Conservation (phyloP, 129 eudicot genomes). For the Chrysanthemum lavandulifolium region DNA sequence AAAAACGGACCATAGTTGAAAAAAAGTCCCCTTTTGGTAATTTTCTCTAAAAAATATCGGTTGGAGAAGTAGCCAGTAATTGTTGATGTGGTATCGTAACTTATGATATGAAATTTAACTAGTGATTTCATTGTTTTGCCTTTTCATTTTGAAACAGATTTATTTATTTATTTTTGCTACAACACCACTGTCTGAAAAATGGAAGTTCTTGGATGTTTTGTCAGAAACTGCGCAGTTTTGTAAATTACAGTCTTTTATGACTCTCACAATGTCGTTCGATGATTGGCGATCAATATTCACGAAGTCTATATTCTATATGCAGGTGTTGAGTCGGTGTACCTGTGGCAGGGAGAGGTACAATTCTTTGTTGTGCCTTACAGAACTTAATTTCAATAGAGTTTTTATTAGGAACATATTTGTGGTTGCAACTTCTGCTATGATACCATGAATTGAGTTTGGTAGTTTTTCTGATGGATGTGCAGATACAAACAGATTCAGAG, state of each 20-base stretch:
- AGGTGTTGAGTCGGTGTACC: slow-evolving; percentile 89
- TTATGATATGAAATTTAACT: background rate
- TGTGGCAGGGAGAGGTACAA: slow-evolving; percentile 93
- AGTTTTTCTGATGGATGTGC: slow-evolving; percentile 28
- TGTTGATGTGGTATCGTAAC: background rate
- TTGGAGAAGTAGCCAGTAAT: background rate
- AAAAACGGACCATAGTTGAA: no score
- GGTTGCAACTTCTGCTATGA: background rate
- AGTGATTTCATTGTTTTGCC: background rate
- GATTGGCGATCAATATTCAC: background rate
- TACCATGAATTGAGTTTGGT: background rate
- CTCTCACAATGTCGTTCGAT: background rate
- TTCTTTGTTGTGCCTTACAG: background rate
- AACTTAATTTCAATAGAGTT: background rate
- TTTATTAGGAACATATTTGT: background rate
- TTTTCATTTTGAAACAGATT: background rate
- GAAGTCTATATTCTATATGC: slow-evolving; percentile 29
- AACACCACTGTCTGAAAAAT: background rate
- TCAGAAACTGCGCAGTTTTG: background rate
- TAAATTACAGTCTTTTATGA: background rate
- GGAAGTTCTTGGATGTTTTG: background rate
- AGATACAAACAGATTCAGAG: slow-evolving; percentile 93
- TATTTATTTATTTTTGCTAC: background rate
- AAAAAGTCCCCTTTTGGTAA: no score
- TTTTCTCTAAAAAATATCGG: background rate